A percentile compares a stretch with the other conserved stretches of the same genome.
phyloP scores from a whole-genome alignment of 805 yeast species.

The Wilhelminamyces savonicus region DNA sequence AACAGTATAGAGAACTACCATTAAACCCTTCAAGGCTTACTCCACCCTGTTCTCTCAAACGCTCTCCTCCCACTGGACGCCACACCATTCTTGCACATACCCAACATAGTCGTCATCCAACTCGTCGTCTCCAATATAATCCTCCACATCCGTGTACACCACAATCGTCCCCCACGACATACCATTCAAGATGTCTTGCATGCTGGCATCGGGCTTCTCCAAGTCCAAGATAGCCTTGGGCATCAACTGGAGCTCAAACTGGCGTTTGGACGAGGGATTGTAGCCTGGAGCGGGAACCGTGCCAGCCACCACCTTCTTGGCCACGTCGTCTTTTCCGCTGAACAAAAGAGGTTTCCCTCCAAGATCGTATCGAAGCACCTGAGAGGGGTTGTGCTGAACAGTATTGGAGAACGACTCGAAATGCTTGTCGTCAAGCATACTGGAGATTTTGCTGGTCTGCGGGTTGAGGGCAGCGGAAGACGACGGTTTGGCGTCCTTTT shows the following conservation, averaged over 20 bases:
- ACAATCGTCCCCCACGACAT: constrained; percentile 98
- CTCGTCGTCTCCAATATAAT: constrained; percentile 42
- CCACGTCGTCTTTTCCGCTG: constrained; percentile 52
- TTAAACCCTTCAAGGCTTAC: no score
- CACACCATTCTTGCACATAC: constrained; percentile 73
- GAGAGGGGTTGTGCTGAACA: constrained; percentile 77
- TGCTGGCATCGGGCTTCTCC: constrained; percentile 38
- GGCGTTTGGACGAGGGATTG: constrained; percentile 54
- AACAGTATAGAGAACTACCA: no score
- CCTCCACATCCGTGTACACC: constrained; percentile 71
- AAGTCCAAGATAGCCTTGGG: constrained; percentile 85
- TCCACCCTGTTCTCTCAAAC: no score
- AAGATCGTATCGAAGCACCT: constrained; percentile 78
- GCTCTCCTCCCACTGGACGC: constrained; percentile 77
- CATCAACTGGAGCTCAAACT: constrained; percentile 88
- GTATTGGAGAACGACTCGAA: constrained; percentile 75
- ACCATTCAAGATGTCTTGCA: constrained; percentile 52
- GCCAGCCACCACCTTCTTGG: constrained; percentile 31
- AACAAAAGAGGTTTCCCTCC: constrained; percentile 76
- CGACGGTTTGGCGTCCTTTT: constrained; percentile 8
- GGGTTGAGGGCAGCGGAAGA: constrained; percentile 12
- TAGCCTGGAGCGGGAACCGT: constrained; percentile 54
- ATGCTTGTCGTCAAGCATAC: constrained; percentile 62
- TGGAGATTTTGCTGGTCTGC: constrained; percentile 30
- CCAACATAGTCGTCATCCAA: constrained; percentile 67